Conservation (phyloP, 345 rosid genomes). For the Hibiscus syriacus region DNA sequence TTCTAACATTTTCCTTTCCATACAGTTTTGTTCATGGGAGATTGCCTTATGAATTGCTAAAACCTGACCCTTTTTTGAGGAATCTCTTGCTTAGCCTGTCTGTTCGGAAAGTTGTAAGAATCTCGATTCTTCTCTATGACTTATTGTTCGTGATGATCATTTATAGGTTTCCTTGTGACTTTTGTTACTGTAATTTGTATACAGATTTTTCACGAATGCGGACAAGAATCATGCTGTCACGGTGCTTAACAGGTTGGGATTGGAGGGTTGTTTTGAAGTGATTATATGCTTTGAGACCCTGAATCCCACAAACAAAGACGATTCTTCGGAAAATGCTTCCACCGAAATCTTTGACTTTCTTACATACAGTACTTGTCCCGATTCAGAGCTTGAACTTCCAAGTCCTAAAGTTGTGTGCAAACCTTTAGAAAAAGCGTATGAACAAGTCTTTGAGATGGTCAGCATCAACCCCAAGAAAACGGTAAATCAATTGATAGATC, state of each 20-base stretch:
- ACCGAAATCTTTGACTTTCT: slow-evolving; percentile 29
- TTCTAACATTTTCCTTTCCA: background rate
- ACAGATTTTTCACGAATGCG: slow-evolving; percentile 81
- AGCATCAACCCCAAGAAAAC: slow-evolving; percentile 68
- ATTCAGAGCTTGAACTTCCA: slow-evolving; percentile 35
- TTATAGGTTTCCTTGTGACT: background rate
- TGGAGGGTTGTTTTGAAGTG: slow-evolving; percentile 83
- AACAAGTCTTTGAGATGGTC: slow-evolving; percentile 60
- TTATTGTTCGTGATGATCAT: background rate
- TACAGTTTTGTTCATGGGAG: slow-evolving; percentile 87
- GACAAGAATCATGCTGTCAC: slow-evolving; percentile 68
- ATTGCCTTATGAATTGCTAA: slow-evolving; percentile 64
- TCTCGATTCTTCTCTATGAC: background rate
- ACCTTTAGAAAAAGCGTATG: slow-evolving; percentile 70
- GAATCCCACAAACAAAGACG: slow-evolving; percentile 38
- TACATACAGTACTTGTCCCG: slow-evolving; percentile 26
- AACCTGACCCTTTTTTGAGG: slow-evolving; percentile 76
- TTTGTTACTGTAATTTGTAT: background rate
- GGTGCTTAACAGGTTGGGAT: slow-evolving; percentile 64
- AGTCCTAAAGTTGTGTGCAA: slow-evolving; percentile 67
- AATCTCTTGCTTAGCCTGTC: slow-evolving; percentile 71
- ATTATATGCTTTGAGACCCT: slow-evolving; percentile 84
- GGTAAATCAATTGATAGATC: slow-evolving; percentile 29
- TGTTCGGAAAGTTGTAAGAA: slow-evolving; percentile 69
- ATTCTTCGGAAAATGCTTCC: slow-evolving; percentile 11